A percentile compares a stretch with the other conserved stretches of the same genome.
phyloP scores from a whole-genome alignment of 805 yeast species.

The Starmera dryadoides region DNA sequence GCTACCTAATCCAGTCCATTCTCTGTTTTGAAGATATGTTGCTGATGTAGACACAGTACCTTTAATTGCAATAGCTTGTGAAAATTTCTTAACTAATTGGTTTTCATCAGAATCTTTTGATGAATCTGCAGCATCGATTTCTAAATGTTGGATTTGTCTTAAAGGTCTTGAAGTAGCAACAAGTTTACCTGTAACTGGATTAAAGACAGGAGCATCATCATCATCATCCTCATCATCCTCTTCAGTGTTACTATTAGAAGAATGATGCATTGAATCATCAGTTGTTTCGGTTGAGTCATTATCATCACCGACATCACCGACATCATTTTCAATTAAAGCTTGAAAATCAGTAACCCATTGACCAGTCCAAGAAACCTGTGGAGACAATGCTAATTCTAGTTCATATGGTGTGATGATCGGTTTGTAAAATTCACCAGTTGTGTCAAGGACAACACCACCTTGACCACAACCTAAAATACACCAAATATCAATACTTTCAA shows the following conservation, averaged over 20 bases:
- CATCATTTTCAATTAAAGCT: constrained; percentile 35
- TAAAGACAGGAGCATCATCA: constrained; percentile 74
- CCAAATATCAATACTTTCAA: constrained; percentile 93
- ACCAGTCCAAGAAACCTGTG: constrained; percentile 84
- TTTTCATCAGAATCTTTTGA: constrained; percentile 20
- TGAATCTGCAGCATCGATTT: constrained; percentile 38
- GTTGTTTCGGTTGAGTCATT: constrained; percentile 11
- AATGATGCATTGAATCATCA: constrained; percentile 11
- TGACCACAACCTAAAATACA: constrained; percentile 91
- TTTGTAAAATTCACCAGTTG: constrained; percentile 70
- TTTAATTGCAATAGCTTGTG: constrained; percentile 55
- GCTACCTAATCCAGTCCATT: constrained; percentile 90
- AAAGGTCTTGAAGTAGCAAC: constrained; percentile 70
- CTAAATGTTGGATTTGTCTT: constrained; percentile 56
- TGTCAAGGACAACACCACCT: constrained; percentile 84
- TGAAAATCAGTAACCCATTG: constrained; percentile 84
- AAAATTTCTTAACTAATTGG: constrained; percentile 47
- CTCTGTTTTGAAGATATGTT: constrained; percentile 55
- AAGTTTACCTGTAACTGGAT: constrained; percentile 79
- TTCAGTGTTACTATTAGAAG: constrained; percentile 1
- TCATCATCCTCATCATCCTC: constrained; percentile 18
- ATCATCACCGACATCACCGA: constrained; percentile 22
- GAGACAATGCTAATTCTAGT: constrained; percentile 68
- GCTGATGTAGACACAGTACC: constrained; percentile 91
- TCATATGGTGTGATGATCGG: constrained; percentile 96